Evolutionary conservation across 345 rosid species (phyloP), one percentile per base, ranked within the genome.

Genomic region (Heritiera littoralis): DNA sequence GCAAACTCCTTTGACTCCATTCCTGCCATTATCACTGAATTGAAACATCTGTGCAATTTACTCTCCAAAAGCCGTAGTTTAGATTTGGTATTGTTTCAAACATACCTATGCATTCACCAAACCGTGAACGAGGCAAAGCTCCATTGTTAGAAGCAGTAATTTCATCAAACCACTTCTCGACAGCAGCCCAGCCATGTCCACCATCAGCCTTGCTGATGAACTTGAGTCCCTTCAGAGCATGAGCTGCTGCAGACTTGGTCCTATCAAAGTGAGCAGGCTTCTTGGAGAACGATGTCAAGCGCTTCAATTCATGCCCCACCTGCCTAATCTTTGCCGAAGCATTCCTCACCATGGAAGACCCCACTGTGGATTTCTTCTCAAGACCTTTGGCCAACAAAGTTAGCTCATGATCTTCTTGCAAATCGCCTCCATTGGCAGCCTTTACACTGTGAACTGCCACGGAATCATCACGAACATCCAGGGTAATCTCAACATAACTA

Each of bases 1-100:
- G 93, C 97, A 64, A 92, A 92, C 12, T 92, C 95, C 85, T 88
- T 87, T 0, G 97, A 89, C 46, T 89, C 91, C 97, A 92, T 92
- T 23, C 97, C 93, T 92, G 80, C 75, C 67, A 69, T 58, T 15
- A 20, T 52, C 3, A 72, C 38, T 10, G 9, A 74, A n/a, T 35
- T 63, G n/a, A 45, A 43, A 63, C 30, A 78, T 28, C 32, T 46
- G 18, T 38, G 75, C 15, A 4, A 18, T n/a, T 67, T n/a, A n/a
- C 43, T 67, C 15, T 35, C 17, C 17, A 68, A 45, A 68, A 68
- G 32, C 23, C 51, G 9, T 17, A 7, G 43, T 23, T 9, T 45
- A 30, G 23, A 48, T 28, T 15, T 64, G 14, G 7, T 28, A 15
- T 17, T 13, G 3, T 28, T 58, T 13, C 6, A 12, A 28, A 45